Evolutionary conservation across 2,329 filamentous ascomycete species (phyloP).

Genomic region (Aspergillus neotritici): DNA sequence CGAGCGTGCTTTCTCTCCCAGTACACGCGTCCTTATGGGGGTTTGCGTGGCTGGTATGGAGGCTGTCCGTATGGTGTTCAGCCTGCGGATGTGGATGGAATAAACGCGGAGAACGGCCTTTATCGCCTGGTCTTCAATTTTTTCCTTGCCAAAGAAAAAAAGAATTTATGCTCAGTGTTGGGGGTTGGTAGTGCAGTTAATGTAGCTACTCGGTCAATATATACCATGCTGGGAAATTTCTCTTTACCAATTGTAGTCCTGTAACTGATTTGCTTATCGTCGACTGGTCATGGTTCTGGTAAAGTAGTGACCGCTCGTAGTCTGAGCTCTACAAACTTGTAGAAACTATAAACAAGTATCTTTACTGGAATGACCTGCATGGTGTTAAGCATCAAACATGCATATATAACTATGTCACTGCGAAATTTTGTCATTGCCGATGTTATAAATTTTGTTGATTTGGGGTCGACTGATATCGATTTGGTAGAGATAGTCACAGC

Average conservation of each 20-base stretch:
- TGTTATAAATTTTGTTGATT: too few species aligned
- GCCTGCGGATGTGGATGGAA: constrained; percentile 43
- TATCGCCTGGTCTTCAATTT: constrained; percentile 48
- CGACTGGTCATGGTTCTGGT: too few species aligned
- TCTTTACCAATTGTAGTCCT: background rate
- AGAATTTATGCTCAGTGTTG: constrained; percentile 23
- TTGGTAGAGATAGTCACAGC: too few species aligned
- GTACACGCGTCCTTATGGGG: constrained; percentile 10
- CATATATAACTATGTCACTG: too few species aligned
- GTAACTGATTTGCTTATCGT: too few species aligned
- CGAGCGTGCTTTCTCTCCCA: constrained; percentile 25
- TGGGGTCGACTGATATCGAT: too few species aligned
- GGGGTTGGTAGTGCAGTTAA: constrained; percentile 20
- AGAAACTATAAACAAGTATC: background rate
- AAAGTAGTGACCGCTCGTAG: too few species aligned
- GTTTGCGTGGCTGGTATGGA: constrained; percentile 30
- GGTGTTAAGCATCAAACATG: too few species aligned
- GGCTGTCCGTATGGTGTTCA: constrained; percentile 27
- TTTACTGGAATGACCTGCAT: too few species aligned
- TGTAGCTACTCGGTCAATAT: constrained; percentile 20
- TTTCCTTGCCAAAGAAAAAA: constrained; percentile 34
- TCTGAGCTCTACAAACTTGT: background rate
- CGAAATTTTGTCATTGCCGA: too few species aligned
- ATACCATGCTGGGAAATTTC: constrained; percentile 15
- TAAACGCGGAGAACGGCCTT: constrained; percentile 51